Evolutionary conservation across 345 rosid genomes (phyloP).

Genomic region (Conringia planisiliqua): DNA sequence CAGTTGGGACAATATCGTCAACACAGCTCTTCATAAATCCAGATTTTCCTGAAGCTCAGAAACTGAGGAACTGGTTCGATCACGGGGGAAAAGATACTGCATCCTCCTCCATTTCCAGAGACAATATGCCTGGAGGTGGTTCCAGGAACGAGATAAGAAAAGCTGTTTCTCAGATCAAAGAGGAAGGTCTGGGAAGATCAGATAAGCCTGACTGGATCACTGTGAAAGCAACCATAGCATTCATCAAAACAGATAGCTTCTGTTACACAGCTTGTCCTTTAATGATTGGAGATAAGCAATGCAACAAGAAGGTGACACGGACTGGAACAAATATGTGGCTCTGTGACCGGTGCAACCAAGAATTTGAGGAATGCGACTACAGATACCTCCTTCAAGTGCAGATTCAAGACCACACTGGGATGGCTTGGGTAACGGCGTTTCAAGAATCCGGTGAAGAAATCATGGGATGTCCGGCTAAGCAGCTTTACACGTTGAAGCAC

Average conservation of each 20-base stretch:
- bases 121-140: conserved; percentile 43
- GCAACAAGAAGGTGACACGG: conserved; percentile 68
- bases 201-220: conserved; percentile 90
- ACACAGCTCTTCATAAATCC: conserved; percentile 81
- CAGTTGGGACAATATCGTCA: conserved; percentile 75
- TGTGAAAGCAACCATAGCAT: conserved; percentile 60
- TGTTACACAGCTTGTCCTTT: conserved; percentile 88
- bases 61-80: conserved; percentile 69
- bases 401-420: conserved; percentile 82
- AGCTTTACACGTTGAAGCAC: conserved; percentile 59
- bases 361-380: conserved; percentile 81
- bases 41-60: conserved; percentile 68
- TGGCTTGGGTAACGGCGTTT: conserved; percentile 84
- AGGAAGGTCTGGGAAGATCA: conserved; percentile 90
- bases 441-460: conserved; percentile 88
- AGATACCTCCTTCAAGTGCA: conserved; percentile 86
- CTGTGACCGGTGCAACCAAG: conserved; percentile 89
- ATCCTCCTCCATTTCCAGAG: conserved; percentile 71
- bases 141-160: conserved; percentile 62
- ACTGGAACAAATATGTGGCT: conserved; percentile 62
- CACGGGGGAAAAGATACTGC: conserved; percentile 59
- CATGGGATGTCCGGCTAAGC: conserved; percentile 67
- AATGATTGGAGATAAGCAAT: conserved; percentile 84
- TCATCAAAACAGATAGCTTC: conserved; percentile 72
- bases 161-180: conserved; percentile 71